Evolutionary conservation across 1,139 yeast genomes (phyloP), one percentile per base, ranked within the genome.

Genomic region (Arxiozyma slooffiae): DNA sequence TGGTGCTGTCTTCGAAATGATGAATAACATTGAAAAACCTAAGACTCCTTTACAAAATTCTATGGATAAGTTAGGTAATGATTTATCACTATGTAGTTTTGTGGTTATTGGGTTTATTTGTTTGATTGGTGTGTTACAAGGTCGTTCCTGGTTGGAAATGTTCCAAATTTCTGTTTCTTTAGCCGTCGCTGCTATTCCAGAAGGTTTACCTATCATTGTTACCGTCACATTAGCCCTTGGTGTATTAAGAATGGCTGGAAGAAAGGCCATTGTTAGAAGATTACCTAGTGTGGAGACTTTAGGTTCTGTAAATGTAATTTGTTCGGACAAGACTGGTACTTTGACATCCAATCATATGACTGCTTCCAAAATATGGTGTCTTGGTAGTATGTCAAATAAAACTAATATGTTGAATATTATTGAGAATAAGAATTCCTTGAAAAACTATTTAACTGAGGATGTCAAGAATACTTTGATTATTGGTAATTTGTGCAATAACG

Each of bases 101-200:
- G 78, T 74, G 36, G 82, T 90, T 17, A 92, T 92, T 69, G 96
- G 95, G 44, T 66, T 85, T 24, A 92, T 92, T 63, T 89, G 96
- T 61, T 63, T 90, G 34, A 75, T 90, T 59, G 98, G 97, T 52
- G 76, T 92, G 22, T 51, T 86, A 48, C 96, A 90, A 71, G 97
- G 97, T 48, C 83, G 95, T 55, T 77, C 86, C 9, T 88, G 96
- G 96, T 75, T 92, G 53, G 97, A 90, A 56, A 92, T 92, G 96
- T 90, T 92, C 70, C 96, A 92, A 66, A 89, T 92, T 54, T 87
- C 96, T 1, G 97, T 92, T 11, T 88, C 96, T 2, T 75, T 92
- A 56, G 97, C 97, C 0, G 97, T 92, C 16, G 98, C 98, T 47
- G 97, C 97, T 2, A 90, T 92, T 58, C 98, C 98, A 4, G 98